Percentiles rank a stretch among this genome's conserved stretches.
These are phyloP conservation scores for Yamadazyma insecticola DNA, from an alignment of 805 yeast species.

Conservation along the genomic window DNA sequence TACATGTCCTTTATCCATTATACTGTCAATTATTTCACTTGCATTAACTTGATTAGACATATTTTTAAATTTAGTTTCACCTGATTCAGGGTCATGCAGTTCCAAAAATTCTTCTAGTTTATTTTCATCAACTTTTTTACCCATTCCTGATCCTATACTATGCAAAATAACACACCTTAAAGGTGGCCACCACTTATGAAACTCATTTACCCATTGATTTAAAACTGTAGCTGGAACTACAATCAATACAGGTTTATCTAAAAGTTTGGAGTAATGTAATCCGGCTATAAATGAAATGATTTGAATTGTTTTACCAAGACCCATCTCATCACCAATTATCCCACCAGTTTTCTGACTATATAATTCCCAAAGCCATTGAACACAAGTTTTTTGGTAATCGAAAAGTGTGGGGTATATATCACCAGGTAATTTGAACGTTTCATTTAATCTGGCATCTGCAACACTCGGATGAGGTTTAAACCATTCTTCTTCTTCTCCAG, in stretches of 20 bases:
- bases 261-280: conserved; percentile 70
- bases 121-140: conserved; percentile 34
- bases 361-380: conserved; percentile 97
- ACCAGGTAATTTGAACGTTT: conserved; percentile 76
- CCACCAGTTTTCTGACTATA: conserved; percentile 89
- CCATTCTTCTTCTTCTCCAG: conserved; percentile 51
- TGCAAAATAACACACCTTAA: conserved; percentile 81
- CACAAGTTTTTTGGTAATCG: conserved; percentile 93
- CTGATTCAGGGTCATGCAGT: conserved; percentile 32
- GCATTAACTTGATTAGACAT: conserved; percentile 37
- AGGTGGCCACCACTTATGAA: conserved; percentile 98
- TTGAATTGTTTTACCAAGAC: conserved; percentile 93
- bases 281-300: conserved; percentile 89
- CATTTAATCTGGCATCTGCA: conserved; percentile 71
- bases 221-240: conserved; percentile 97
- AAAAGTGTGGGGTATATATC: conserved; percentile 83
- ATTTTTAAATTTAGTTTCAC: conserved; percentile 14
- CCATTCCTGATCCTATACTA: conserved; percentile 89
- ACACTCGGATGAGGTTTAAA: conserved; percentile 68
- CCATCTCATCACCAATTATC: conserved; percentile 97
- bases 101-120: conserved; percentile 49
- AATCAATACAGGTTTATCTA: conserved; percentile 73
- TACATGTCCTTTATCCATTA: conserved; percentile 71
- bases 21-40: conserved; percentile 48
- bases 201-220: conserved; percentile 95